phyloP scores from a whole-genome alignment of 306 rosid genomes.

The Casuarina cunninghamiana region DNA sequence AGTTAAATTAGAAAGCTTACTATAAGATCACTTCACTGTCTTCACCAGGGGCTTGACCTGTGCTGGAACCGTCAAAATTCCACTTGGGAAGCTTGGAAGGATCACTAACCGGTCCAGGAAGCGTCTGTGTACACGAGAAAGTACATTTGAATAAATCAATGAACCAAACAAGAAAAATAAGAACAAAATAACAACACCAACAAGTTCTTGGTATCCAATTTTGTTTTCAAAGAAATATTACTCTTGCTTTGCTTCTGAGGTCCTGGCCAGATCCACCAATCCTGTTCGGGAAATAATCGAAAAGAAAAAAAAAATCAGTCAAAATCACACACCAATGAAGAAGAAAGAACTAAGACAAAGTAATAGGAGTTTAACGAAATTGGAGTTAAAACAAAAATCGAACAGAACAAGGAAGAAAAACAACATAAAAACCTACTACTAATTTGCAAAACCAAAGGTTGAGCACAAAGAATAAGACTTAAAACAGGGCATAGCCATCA shows the following conservation, averaged over 20 bases:
- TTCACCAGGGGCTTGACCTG: constrained; percentile 87
- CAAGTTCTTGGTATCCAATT: neutral
- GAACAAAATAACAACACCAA: neutral
- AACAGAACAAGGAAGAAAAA: neutral
- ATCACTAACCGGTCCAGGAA: constrained; percentile 63
- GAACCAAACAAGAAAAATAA: neutral
- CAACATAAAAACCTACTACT: neutral
- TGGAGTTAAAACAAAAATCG: neutral
- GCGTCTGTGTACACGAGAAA: constrained; percentile 53
- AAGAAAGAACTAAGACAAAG: neutral
- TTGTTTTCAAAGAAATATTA: constrained; percentile 23
- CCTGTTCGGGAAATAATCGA: constrained; percentile 37
- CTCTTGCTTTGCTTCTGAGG: constrained; percentile 95
- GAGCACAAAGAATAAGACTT: neutral
- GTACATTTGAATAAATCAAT: neutral
- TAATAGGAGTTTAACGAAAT: neutral
- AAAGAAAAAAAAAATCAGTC: neutral
- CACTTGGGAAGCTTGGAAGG: constrained; percentile 87
- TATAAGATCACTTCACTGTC: constrained; percentile 87
- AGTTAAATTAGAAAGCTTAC: constrained; percentile 38
- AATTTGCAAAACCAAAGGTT: neutral
- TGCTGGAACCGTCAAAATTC: constrained; percentile 95
- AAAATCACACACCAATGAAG: neutral
- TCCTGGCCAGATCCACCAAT: constrained; percentile 96
- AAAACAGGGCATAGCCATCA: neutral